Evolutionary conservation across 306 rosid genomes (phyloP), one percentile per base, ranked within the genome.

Genomic region (Cucumis melo): DNA sequence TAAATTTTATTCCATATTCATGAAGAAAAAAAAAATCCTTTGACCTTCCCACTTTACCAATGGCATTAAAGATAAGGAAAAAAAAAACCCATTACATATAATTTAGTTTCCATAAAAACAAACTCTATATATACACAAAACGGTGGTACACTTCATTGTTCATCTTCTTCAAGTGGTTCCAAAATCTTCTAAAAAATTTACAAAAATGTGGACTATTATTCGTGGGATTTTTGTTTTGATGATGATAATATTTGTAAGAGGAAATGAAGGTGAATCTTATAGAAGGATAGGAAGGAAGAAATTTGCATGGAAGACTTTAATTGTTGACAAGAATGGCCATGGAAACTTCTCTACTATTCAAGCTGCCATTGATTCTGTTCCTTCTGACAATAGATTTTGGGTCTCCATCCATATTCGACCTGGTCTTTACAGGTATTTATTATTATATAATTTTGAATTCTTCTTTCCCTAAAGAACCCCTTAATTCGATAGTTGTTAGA

Each of bases 351-450:
- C 83, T 20, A 81, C 81, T 3, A 80, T 93, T 53, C 98, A 93
- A 81, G 80, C 89, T 7, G 97, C 98, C 53, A 89, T 91, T 59
- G 78, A 91, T 83, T 81, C 91, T 10, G 51, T 93, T 21, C 91
- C 95, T 63, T 73, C 88, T 1, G 77, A 86, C 65, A 93, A 93
- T 54, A 75, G 7, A 13, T 0, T 60, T 19, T 93, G 98, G 98
- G 53, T 82, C 75, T 59, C 59, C 44, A 87, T 89, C 58, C 34
- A 34, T 0, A 71, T 89, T 15, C 82, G 77, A 8, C 74, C 85
- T 34, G 78, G 65, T 10, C 2, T 36, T 36, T 74, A 74, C n/a
- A 74, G 78, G 78, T 73, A 17, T n/a, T 5, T 42, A 41, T 42
- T 42, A 2, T 41, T 3, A 1, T 36, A 2, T 6, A 38, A 38